phyloP scores from a whole-genome alignment of 371 early-diverging fungal species.

The Gilbertella persicaria region DNA sequence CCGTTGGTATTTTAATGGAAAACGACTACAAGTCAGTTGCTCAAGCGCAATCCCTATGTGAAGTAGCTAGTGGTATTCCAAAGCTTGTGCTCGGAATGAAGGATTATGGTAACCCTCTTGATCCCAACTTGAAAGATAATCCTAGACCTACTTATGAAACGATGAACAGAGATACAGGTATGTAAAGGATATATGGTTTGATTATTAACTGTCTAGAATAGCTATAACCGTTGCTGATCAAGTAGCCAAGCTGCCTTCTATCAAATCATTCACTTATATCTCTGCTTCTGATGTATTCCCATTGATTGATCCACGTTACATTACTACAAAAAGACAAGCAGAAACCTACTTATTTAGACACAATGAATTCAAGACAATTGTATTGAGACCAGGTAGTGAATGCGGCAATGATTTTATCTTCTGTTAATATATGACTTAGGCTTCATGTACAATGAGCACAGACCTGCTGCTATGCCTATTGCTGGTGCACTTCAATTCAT shows the following conservation, averaged over 20 bases:
- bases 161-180: constrained; percentile 78
- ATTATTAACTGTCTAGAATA: constrained; percentile 10
- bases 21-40: constrained; percentile 66
- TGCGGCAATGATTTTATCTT: too few species aligned
- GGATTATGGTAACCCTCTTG: constrained; percentile 50
- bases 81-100: constrained; percentile 32
- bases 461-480: constrained; percentile 63
- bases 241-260: constrained; percentile 45
- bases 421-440: constrained; percentile 35
- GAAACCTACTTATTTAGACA: constrained; percentile 59
- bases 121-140: constrained; percentile 20
- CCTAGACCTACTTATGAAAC: constrained; percentile 54
- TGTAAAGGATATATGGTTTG: background rate
- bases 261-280: constrained; percentile 68
- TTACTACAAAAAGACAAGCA: constrained; percentile 77
- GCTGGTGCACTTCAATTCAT: constrained; percentile 56
- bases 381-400: constrained; percentile 69
- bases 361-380: constrained; percentile 57
- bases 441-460: constrained; percentile 62
- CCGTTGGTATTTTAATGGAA: constrained; percentile 74
- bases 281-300: constrained; percentile 73
- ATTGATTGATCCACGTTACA: constrained; percentile 69
- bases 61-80: constrained; percentile 30
- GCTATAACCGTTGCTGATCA: constrained; percentile 57
- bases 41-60: constrained; percentile 49